A percentile compares a stretch with the other conserved stretches of the same genome.
Conservation (phyloP, 441 rosid genomes). For the Croton setiger region DNA sequence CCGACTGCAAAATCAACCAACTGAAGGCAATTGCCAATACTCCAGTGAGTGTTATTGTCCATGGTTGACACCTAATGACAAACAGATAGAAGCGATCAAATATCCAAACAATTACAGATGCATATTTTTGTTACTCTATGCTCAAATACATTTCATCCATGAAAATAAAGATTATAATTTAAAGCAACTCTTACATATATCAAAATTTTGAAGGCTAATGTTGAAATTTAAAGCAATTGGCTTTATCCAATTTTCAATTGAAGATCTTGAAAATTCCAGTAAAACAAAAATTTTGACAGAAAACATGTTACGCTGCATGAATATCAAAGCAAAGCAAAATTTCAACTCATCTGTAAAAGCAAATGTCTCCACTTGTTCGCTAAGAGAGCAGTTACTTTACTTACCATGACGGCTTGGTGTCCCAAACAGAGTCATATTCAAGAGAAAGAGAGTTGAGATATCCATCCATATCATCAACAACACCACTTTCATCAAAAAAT, state of each 20-base stretch:
- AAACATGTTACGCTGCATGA: not conserved
- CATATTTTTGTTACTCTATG: not conserved
- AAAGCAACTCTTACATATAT: not conserved
- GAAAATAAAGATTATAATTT: not conserved
- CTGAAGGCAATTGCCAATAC: slow-evolving; percentile 47
- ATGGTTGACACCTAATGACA: slow-evolving; percentile 82
- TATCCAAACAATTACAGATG: slow-evolving; percentile 7
- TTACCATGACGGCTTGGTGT: slow-evolving; percentile 91
- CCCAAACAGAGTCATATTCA: slow-evolving; percentile 98
- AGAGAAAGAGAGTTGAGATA: slow-evolving; percentile 79
- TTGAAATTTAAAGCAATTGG: not conserved
- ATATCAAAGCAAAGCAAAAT: not conserved
- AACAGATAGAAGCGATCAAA: slow-evolving; percentile 11
- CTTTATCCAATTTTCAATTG: not conserved
- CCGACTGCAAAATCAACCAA: slow-evolving; percentile 66
- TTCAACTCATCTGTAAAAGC: not conserved
- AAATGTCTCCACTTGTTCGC: not conserved
- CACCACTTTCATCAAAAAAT: slow-evolving; percentile 65
- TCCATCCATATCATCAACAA: slow-evolving; percentile 79
- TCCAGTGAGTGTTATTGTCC: slow-evolving; percentile 83
- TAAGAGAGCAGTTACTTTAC: slow-evolving; percentile 8
- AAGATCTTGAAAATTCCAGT: not conserved
- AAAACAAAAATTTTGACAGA: not conserved
- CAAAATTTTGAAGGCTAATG: not conserved
- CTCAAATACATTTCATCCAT: not conserved